phyloP scores from a whole-genome alignment of 306 rosid genomes.

The Rosa chinensis region DNA sequence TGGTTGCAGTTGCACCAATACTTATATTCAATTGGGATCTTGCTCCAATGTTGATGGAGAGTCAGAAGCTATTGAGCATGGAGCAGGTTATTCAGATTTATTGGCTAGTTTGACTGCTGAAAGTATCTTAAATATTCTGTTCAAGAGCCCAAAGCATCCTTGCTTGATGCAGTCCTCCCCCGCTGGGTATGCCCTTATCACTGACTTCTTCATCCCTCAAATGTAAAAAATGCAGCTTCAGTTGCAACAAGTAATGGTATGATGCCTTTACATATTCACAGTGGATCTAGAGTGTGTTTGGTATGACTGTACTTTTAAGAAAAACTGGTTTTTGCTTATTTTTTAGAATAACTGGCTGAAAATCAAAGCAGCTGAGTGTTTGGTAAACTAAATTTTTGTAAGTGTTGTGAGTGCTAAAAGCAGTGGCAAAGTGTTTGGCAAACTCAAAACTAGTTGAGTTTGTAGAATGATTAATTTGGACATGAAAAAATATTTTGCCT shows the following conservation, averaged over 20 bases:
- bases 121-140: not conserved
- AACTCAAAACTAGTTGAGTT: too few relatives aligned
- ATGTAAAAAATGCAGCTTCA: not conserved
- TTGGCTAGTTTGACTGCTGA: not conserved
- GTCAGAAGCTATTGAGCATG: not conserved
- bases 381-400: too few relatives aligned
- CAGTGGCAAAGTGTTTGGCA: too few relatives aligned
- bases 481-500: too few relatives aligned
- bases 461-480: too few relatives aligned
- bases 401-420: too few relatives aligned
- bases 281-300: too few relatives aligned
- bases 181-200: not conserved
- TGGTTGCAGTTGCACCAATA: conserved; percentile 40
- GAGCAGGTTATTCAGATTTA: not conserved
- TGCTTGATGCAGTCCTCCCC: not conserved
- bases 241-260: not conserved
- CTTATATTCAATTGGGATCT: conserved; percentile 13
- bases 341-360: too few relatives aligned
- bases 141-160: not conserved
- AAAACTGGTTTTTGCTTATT: too few relatives aligned
- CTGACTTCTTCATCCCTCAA: not conserved
- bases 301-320: too few relatives aligned
- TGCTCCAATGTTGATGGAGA: conserved; percentile 19
- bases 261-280: too few relatives aligned
- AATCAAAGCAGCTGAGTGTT: too few relatives aligned